These are phyloP conservation scores for Salisapilia sapeloensis DNA, from an alignment of 352 stramenopile genomes.

Conservation along the genomic window DNA sequence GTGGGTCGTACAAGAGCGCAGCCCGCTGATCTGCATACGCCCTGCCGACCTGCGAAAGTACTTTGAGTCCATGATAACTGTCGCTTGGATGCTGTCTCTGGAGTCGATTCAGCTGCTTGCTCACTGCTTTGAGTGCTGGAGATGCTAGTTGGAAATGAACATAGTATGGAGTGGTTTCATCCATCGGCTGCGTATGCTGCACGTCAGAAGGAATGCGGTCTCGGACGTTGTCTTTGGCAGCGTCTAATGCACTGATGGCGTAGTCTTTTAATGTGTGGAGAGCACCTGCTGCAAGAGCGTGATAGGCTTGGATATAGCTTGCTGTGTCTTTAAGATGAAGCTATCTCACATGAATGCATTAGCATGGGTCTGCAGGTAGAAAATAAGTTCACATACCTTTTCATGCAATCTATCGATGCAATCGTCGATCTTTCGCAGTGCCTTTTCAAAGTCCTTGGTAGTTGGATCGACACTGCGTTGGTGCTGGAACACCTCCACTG, in stretches of 20 bases:
- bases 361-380: not conserved
- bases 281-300: conserved; percentile 29
- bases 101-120: conserved; percentile 42
- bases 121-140: conserved; percentile 30
- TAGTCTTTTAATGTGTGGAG: conserved; percentile 63
- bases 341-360: conserved; percentile 10
- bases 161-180: conserved; percentile 61
- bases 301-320: conserved; percentile 63
- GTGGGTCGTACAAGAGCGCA: conserved; percentile 27
- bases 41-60: conserved; percentile 30
- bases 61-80: conserved; percentile 14
- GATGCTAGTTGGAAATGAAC: conserved; percentile 61
- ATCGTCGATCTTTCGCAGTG: conserved; percentile 51
- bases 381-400: conserved; percentile 43
- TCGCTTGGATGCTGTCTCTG: conserved; percentile 8
- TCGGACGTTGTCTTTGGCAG: conserved; percentile 43
- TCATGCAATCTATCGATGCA: conserved; percentile 41
- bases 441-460: conserved; percentile 27
- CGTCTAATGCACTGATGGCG: conserved; percentile 38
- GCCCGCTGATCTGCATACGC: conserved; percentile 42
- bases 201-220: too few relatives aligned
- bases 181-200: conserved; percentile 24
- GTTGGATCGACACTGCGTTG: conserved; percentile 57
- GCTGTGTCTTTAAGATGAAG: conserved; percentile 44
- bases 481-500: conserved; percentile 65